Conservation (phyloP, 176 grass and related monocot genomes). For the Poa pratensis region DNA sequence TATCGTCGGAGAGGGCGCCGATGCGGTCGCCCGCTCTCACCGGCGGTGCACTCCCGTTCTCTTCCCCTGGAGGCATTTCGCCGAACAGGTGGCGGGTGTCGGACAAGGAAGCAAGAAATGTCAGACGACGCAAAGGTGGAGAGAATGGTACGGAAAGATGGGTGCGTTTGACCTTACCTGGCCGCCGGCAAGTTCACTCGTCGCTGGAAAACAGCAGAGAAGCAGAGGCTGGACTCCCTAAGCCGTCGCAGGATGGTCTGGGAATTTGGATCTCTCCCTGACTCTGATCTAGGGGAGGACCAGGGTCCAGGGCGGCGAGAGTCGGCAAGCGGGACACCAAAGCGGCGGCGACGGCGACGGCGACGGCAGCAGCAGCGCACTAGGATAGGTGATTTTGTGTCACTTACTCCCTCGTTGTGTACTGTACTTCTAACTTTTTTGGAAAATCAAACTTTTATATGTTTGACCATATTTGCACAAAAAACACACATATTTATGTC, state of each 20-base stretch:
- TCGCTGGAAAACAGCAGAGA: not conserved
- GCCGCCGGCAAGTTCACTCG: not conserved
- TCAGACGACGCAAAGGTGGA: not conserved
- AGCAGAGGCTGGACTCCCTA: not conserved
- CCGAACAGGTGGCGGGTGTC: not conserved
- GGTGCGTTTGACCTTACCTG: not conserved
- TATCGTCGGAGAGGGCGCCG: constrained; percentile 18
- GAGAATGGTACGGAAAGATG: not conserved
- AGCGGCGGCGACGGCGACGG: not conserved
- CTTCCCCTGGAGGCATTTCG: constrained; percentile 2
- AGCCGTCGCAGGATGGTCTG: not conserved
- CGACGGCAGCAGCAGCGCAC: too few species aligned
- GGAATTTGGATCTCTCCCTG: not conserved
- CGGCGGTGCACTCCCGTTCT: not conserved
- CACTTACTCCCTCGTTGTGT: too few species aligned
- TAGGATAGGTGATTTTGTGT: too few species aligned
- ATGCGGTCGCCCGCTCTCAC: not conserved
- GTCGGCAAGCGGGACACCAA: not conserved
- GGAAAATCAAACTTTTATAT: too few species aligned
- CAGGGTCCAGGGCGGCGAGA: not conserved
- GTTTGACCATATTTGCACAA: too few species aligned
- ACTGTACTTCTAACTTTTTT: too few species aligned
- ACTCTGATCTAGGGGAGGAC: not conserved
- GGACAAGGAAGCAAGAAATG: not conserved
- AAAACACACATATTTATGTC: too few species aligned